Percentiles rank a stretch among this genome's conserved stretches.
Evolutionary conservation across 345 rosid genomes (phyloP).

Genomic region (Eucalyptus shirleyi): DNA sequence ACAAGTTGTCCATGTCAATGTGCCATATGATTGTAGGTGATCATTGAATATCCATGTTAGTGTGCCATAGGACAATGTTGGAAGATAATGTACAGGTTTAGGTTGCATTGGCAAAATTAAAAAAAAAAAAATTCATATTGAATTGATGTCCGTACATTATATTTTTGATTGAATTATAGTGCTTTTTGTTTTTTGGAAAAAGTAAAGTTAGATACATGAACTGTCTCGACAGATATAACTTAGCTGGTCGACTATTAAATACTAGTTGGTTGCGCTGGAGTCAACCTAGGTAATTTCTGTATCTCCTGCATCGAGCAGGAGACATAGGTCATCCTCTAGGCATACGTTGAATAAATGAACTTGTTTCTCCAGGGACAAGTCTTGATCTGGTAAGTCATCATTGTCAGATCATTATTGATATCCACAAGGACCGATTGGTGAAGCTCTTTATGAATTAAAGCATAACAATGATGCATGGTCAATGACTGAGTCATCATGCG

Average conservation of each 20-base stretch:
- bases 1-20: not conserved
- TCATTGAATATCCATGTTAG: no score
- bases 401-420: not conserved
- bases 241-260: not conserved
- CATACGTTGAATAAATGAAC: not conserved
- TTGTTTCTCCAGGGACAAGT: not conserved
- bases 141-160: no score
- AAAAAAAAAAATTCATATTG: no score
- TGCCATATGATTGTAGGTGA: no score
- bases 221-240: not conserved
- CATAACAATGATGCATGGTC: not conserved
- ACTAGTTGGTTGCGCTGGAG: not conserved
- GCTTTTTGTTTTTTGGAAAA: not conserved
- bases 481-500: not conserved
- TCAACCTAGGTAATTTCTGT: not conserved
- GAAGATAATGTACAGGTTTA: fast-evolving
- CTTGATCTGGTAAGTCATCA: not conserved
- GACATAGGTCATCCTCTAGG: not conserved
- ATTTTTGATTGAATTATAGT: not conserved
- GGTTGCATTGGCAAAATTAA: fast-evolving
- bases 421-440: not conserved
- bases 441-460: not conserved
- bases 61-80: not conserved
- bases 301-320: not conserved
- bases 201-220: not conserved